phyloP scores from a whole-genome alignment of 345 rosid genomes.

The Geranium rotundifolium region DNA sequence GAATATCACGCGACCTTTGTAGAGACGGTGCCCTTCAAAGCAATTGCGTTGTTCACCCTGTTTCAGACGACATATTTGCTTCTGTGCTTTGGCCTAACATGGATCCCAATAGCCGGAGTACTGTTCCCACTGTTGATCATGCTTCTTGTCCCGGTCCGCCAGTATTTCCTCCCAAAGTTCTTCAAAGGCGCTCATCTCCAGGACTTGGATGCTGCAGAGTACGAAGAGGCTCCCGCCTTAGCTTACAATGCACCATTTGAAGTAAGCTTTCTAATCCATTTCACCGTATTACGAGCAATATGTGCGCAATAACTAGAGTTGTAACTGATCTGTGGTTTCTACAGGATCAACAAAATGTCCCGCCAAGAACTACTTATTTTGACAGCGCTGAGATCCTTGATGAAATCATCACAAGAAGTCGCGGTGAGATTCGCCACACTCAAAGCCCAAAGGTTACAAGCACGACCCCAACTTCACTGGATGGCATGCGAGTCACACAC shows the following conservation, averaged over 20 bases:
- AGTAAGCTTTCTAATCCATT: slow-evolving; percentile 23
- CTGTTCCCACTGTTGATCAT: slow-evolving; percentile 64
- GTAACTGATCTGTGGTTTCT: not conserved
- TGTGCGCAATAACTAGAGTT: no score
- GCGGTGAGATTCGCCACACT: slow-evolving; percentile 51
- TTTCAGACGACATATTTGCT: slow-evolving; percentile 60
- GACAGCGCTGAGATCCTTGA: slow-evolving; percentile 55
- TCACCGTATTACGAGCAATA: no score
- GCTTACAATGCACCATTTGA: slow-evolving; percentile 41
- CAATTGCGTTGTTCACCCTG: slow-evolving; percentile 46
- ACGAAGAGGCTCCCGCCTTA: slow-evolving; percentile 62
- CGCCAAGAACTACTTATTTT: slow-evolving; percentile 20
- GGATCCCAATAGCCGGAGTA: slow-evolving; percentile 76
- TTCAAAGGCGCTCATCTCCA: slow-evolving; percentile 65
- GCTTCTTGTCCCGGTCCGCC: slow-evolving; percentile 70
- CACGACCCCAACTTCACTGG: slow-evolving; percentile 24
- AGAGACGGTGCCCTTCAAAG: slow-evolving; percentile 61
- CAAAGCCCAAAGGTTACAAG: slow-evolving; percentile 51
- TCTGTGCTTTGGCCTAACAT: slow-evolving; percentile 59
- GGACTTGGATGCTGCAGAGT: slow-evolving; percentile 71
- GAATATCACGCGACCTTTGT: slow-evolving; percentile 46
- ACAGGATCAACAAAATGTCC: slow-evolving; percentile 38
- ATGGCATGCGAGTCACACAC: slow-evolving; percentile 19
- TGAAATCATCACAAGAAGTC: slow-evolving; percentile 55
- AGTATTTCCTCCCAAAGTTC: slow-evolving; percentile 51